Percentiles rank a stretch among this genome's conserved stretches.
Conservation (phyloP, 768 basidiomycete species). For the Ramaria rubella region DNA sequence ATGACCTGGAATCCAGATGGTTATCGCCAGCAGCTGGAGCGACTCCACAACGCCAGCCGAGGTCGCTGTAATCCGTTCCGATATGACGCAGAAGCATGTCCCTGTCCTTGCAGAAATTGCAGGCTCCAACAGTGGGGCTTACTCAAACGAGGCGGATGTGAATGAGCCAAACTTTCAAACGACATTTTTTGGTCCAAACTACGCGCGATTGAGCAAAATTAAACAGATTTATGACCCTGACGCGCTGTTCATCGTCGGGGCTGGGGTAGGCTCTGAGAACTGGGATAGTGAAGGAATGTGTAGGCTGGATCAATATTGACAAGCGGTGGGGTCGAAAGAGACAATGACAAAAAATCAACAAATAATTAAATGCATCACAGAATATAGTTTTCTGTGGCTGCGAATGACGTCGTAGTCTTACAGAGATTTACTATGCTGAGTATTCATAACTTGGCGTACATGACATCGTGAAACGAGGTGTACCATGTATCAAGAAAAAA, state of each 20-base stretch:
- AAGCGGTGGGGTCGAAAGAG: too few relatives aligned
- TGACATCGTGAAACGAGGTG: too few relatives aligned
- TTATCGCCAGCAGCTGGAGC: background rate
- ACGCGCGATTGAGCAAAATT: slow-evolving; percentile 23
- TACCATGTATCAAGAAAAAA: too few relatives aligned
- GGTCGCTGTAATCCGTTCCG: slow-evolving; percentile 12
- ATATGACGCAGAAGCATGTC: slow-evolving; percentile 1
- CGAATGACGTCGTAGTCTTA: too few relatives aligned
- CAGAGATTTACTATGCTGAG: too few relatives aligned
- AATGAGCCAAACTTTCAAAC: slow-evolving; percentile 26
- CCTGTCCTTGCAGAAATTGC: background rate
- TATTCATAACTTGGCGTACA: too few relatives aligned
- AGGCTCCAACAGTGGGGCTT: slow-evolving; percentile 21
- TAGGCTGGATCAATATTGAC: too few relatives aligned
- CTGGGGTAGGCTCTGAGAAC: slow-evolving; percentile 28
- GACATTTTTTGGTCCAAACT: slow-evolving; percentile 33
- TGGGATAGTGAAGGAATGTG: slow-evolving; percentile 21
- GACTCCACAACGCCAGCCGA: slow-evolving; percentile 3
- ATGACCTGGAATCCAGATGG: background rate
- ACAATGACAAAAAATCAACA: too few relatives aligned
- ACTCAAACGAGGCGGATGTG: slow-evolving; percentile 31
- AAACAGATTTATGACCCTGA: slow-evolving; percentile 29
- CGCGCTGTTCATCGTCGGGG: slow-evolving; percentile 28
- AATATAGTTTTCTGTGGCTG: too few relatives aligned
- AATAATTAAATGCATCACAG: too few relatives aligned